A percentile compares a stretch with the other conserved stretches of the same genome.
Conservation (phyloP, 164 flowering plant species). For the Aristolochia contorta region DNA sequence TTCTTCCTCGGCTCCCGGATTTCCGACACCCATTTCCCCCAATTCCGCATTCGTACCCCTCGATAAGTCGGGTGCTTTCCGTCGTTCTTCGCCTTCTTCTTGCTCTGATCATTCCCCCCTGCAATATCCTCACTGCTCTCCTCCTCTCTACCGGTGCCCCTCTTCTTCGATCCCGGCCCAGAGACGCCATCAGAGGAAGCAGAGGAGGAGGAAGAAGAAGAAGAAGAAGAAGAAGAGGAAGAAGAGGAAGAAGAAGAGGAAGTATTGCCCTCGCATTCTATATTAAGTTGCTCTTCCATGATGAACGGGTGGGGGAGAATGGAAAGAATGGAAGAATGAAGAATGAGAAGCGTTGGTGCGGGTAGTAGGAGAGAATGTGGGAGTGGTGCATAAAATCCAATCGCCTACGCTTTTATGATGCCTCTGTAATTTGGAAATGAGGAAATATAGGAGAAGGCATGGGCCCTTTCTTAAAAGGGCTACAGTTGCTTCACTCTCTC, state of each 20-base stretch:
- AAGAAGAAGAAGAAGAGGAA: conserved; percentile 9
- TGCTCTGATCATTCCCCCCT: conserved; percentile 1
- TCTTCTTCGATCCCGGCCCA: background rate
- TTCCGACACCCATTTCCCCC: conserved; percentile 68
- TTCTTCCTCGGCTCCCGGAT: conserved; percentile 56
- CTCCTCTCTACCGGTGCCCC: background rate
- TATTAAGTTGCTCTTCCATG: conserved; percentile 5
- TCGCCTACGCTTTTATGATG: conserved; percentile 12
- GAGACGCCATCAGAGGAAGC: background rate
- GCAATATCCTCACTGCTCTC: too few species aligned
- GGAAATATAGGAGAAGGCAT: background rate
- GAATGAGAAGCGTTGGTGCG: background rate
- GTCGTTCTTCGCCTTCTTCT: conserved; percentile 10
- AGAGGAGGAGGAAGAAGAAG: background rate
- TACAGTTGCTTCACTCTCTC: background rate
- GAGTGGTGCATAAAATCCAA: conserved; percentile 2
- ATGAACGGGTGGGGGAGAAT: background rate
- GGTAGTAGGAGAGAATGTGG: background rate
- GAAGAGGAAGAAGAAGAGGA: conserved; percentile 8
- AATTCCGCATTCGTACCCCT: conserved; percentile 46
- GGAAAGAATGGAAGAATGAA: too few species aligned
- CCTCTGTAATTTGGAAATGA: background rate
- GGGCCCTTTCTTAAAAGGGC: conserved; percentile 3
- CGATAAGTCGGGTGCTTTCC: conserved; percentile 28
- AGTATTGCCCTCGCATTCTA: background rate